Base-by-base conservation (phyloP, 352 stramenopile species). In the Globisporangium canariense region DNA sequence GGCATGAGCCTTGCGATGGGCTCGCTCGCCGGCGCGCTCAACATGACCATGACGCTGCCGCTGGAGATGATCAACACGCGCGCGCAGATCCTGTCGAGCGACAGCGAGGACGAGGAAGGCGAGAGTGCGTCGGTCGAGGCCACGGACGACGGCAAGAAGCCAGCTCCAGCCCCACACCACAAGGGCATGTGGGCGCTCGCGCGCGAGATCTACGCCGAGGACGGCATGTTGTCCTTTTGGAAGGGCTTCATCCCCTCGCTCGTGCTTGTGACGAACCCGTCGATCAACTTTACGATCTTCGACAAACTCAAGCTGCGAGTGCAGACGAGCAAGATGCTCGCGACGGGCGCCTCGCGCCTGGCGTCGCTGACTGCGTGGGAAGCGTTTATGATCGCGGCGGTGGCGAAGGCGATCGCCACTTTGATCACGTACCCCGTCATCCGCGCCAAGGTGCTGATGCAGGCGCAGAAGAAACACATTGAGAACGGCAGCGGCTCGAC, bases 251-350 rank as follows among this genome's bases (percentile, higher is more conserved):
- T 95, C 22, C 87, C 88, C 54, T 94, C 87, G n/a, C 71, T 96
- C 32, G 79, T 96, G 64, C 80, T 96, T 54, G 88, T 92, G 22
- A 91, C 75, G 70, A 96, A 96, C 68, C 88, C 88, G 32, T 90
- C 87, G 36, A 96, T 96, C 70, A 95, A 96, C 73, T 96, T 91
- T 65, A 94, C 88, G 18, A 78, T 93, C 51, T 96, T 94, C 52
- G 87, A 96, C 71, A 82, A 82, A 58, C 74, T 96, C 38, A 96
- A 96, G 68, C 67, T 90, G 47, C 69, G 77, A 32, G 54, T 90
- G 60, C 82, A 86, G 59, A 62, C 74, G 47, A 76, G 65, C 46
- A 88, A 84, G 66, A 87, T 81, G 71, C 58, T 65, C 32, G 70
- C 78, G 43, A 71, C 53, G 9, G 69, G 73, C 36, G 64, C 74